phyloP scores from a whole-genome alignment of 2,329 filamentous ascomycete species.

The Clonostachys sp. region DNA sequence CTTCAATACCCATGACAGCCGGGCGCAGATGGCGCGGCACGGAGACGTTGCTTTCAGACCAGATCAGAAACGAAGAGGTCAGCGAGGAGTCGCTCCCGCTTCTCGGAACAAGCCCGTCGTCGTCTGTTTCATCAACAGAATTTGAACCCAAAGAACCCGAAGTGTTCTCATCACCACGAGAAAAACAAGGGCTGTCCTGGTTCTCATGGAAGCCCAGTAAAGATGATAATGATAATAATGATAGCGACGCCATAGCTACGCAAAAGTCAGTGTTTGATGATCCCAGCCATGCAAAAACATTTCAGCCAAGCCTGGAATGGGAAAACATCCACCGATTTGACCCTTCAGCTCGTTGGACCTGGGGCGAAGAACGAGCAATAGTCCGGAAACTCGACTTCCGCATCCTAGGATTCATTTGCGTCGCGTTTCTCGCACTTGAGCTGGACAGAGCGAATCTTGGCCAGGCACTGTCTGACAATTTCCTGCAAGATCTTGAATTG shows the following conservation, averaged over 20 bases:
- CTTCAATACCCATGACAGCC: too few relatives aligned
- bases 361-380: conserved; percentile 21
- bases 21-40: too few relatives aligned
- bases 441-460: conserved; percentile 40
- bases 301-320: conserved; percentile 16
- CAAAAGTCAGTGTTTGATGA: conserved; percentile 40
- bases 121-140: too few relatives aligned
- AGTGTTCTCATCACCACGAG: too few relatives aligned
- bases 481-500: conserved; percentile 34
- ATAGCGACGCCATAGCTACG: conserved; percentile 16
- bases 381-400: conserved; percentile 18
- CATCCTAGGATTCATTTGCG: conserved; percentile 15
- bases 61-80: too few relatives aligned
- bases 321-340: conserved; percentile 31
- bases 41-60: too few relatives aligned
- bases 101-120: too few relatives aligned
- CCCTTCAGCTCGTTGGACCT: conserved; percentile 26
- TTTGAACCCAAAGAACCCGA: too few relatives aligned
- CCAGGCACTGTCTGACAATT: conserved; percentile 43
- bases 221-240: background rate
- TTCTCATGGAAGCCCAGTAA: too few relatives aligned
- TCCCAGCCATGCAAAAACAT: conserved; percentile 28
- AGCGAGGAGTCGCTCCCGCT: too few relatives aligned
- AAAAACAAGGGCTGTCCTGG: too few relatives aligned
- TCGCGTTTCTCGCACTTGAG: conserved; percentile 34